Evolutionary conservation across 1,139 yeast species (phyloP), one percentile per base, ranked within the genome.

Genomic region (Candida buenavistaensis): DNA sequence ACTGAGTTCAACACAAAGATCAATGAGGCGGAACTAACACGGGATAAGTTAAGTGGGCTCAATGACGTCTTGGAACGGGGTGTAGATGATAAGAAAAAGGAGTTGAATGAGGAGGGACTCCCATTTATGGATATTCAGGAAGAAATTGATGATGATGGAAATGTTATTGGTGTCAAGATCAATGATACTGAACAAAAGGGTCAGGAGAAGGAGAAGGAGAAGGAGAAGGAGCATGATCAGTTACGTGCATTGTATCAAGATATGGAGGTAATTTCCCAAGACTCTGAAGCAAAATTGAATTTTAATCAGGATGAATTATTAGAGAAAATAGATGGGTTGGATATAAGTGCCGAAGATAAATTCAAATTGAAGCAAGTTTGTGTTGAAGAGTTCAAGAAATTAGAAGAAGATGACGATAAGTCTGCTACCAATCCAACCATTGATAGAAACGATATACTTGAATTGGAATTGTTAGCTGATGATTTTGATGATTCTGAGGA

Each of bases 51-150:
- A 31, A 46, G 50, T 22, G 44, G 61, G 19, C 52, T 68, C 24
- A 51, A 55, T 19, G 45, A 54, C n/a, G 43, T 52, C 43, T 12
- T 21, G 5, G 22, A 24, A 30, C 11, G 28, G 24, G 33, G 20
- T 25, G 28, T 24, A 3, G 35, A 48, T 13, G 43, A 39, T n/a
- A 49, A 41, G 8, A 51, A 47, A 9, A 26, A 15, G 3, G 20
- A 27, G 14, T 22, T 29, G 26, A 33, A 64, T 21, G 72, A 66
- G 34, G 78, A 68, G 14, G 78, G 70, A 0, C 54, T 80, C 3
- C 88, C 87, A 15, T 54, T 59, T 33, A 80, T 89, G 81, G 97
- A 89, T 39, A 89, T 89, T 14, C 72, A 82, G 34, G 97, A 90
- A 52, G 89, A 84, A 37, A 59, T 90, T 27, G 96, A 89, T 55